phyloP scores from a whole-genome alignment of 495 filamentous ascomycete species.

The Talaromyces stipitatus region DNA sequence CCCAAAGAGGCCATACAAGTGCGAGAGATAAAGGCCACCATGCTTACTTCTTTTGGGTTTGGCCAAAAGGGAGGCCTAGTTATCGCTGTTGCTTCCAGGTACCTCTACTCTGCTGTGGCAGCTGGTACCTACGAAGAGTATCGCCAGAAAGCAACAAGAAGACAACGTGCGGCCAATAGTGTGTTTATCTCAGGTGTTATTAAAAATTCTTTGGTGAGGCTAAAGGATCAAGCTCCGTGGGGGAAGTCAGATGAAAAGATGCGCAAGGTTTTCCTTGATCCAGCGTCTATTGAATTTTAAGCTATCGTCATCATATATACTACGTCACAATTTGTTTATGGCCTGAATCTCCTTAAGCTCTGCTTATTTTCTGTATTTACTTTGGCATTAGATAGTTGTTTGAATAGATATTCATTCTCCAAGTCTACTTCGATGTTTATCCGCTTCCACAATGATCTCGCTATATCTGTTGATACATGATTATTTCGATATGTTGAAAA shows the following conservation, averaged over 20 bases:
- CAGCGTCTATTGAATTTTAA: slow-evolving; percentile 27
- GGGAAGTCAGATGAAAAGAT: slow-evolving; percentile 62
- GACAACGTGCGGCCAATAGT: slow-evolving; percentile 95
- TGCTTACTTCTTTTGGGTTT: slow-evolving; percentile 97
- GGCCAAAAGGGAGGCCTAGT: slow-evolving; percentile 97
- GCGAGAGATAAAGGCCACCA: slow-evolving; percentile 95
- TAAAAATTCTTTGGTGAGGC: slow-evolving; percentile 92
- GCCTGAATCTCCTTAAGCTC: too few relatives aligned
- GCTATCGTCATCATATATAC: not conserved
- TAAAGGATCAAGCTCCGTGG: slow-evolving; percentile 86
- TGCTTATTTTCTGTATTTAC: too few relatives aligned
- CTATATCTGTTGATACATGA: too few relatives aligned
- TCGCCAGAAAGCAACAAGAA: slow-evolving; percentile 73
- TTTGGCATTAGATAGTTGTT: too few relatives aligned
- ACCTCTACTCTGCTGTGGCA: slow-evolving; percentile 91
- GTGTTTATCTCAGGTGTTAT: slow-evolving; percentile 95
- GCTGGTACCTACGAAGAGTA: slow-evolving; percentile 72
- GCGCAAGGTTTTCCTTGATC: slow-evolving; percentile 83
- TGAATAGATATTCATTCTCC: too few relatives aligned
- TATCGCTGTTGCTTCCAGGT: slow-evolving; percentile 91
- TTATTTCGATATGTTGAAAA: too few relatives aligned
- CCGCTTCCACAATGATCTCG: too few relatives aligned
- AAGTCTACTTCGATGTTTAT: too few relatives aligned
- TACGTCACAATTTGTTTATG: too few relatives aligned
- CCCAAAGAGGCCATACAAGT: slow-evolving; percentile 92